Evolutionary conservation across 2,329 filamentous ascomycete species (phyloP).

Genomic region (Epicoccum sorghinum): DNA sequence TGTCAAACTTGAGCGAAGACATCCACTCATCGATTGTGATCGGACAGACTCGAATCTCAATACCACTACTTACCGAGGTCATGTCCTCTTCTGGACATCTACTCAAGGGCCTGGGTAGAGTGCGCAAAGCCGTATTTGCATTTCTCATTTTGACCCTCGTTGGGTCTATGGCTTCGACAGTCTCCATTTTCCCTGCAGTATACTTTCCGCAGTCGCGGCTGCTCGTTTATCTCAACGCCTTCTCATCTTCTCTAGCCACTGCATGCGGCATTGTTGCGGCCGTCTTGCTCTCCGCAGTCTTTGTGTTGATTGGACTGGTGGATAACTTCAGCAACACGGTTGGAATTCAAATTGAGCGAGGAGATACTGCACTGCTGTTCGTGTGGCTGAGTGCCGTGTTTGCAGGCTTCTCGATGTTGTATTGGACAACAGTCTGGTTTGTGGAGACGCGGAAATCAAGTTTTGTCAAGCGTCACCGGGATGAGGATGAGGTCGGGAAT

Average conservation of each 20-base stretch:
- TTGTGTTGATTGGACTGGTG: conserved; percentile 6
- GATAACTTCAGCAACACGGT: conserved; percentile 16
- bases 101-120: background rate
- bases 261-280: conserved; percentile 23
- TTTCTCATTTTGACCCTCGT: conserved; percentile 27
- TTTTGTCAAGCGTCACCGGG: conserved; percentile 22
- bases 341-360: conserved; percentile 15
- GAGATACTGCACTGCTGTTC: conserved; percentile 22
- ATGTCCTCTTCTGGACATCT: conserved; percentile 9
- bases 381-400: conserved; percentile 28
- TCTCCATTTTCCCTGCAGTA: conserved; percentile 25
- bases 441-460: conserved; percentile 30
- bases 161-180: conserved; percentile 13
- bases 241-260: conserved; percentile 19
- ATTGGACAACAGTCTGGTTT: conserved; percentile 36
- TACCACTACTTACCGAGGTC: conserved; percentile 20
- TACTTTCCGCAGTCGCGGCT: conserved; percentile 28
- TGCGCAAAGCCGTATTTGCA: conserved; percentile 22
- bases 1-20: conserved; percentile 3
- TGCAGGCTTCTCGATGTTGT: conserved; percentile 13
- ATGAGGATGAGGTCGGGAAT: conserved; percentile 28
- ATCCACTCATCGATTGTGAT: conserved; percentile 22
- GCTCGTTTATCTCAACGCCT: conserved; percentile 28
- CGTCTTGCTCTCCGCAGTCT: conserved; percentile 17
- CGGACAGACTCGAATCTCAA: conserved; percentile 22